phyloP scores from a whole-genome alignment of 2,329 filamentous ascomycete genomes.

The Penicillium palitans region DNA sequence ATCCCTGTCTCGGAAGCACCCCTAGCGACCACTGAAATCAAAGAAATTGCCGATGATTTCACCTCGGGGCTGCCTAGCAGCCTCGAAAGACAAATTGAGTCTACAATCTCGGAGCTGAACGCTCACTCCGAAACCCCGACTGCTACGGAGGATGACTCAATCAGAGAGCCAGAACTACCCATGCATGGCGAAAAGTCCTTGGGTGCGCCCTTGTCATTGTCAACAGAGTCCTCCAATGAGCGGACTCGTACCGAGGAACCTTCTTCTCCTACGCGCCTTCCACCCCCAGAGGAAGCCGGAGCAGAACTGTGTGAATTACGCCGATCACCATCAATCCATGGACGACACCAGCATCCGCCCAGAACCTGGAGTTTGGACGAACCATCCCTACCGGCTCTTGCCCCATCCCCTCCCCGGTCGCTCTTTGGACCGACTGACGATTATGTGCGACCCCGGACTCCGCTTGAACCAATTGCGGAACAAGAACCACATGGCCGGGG shows the following conservation, averaged over 20 bases:
- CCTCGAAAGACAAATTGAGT: slow-evolving; percentile 10
- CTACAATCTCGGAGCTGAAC: slow-evolving; percentile 11
- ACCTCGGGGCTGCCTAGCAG: slow-evolving; percentile 16
- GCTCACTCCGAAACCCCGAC: slow-evolving; percentile 1
- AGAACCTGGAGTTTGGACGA: slow-evolving; percentile 35
- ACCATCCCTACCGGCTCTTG: slow-evolving; percentile 14
- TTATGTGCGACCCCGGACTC: slow-evolving; percentile 41
- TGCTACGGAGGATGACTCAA: slow-evolving; percentile 9
- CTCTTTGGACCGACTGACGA: slow-evolving; percentile 36
- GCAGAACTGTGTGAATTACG: slow-evolving; percentile 31
- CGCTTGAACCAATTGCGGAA: slow-evolving; percentile 56
- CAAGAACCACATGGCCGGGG: slow-evolving; percentile 43
- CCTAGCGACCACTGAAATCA: slow-evolving; percentile 32
- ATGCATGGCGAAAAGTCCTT: slow-evolving; percentile 29
- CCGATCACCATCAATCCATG: slow-evolving; percentile 41
- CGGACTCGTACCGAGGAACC: neutral
- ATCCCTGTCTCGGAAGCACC: slow-evolving; percentile 49
- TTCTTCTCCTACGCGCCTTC: slow-evolving; percentile 18
- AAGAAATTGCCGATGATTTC: slow-evolving; percentile 49
- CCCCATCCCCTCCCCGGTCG: slow-evolving; percentile 34
- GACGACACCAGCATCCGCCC: slow-evolving; percentile 30
- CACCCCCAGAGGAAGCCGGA: slow-evolving; percentile 18
- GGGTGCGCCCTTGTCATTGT: slow-evolving; percentile 19
- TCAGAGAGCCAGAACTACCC: slow-evolving; percentile 14
- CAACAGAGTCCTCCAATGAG: slow-evolving; percentile 12